phyloP scores from a whole-genome alignment of 306 rosid species.

The Bauhinia variegata region DNA sequence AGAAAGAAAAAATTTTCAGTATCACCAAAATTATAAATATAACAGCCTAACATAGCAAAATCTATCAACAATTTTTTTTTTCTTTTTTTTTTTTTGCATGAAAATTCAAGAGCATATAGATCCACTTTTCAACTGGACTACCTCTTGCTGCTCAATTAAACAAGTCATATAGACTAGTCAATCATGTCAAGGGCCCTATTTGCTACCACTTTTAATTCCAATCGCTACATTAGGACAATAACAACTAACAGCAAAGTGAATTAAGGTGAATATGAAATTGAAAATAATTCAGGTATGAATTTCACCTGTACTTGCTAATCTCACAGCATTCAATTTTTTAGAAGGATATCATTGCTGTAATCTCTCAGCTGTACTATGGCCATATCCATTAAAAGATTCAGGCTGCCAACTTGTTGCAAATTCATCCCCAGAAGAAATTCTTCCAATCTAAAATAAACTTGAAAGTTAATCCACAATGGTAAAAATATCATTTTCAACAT shows the following conservation, averaged over 20 bases:
- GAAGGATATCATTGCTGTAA: constrained; percentile 50
- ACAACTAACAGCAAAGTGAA: constrained; percentile 33
- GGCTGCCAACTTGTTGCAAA: constrained; percentile 66
- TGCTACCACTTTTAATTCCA: constrained; percentile 58
- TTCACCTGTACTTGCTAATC: constrained; percentile 61
- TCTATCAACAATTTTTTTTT: constrained; percentile 78
- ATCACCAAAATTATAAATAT: constrained; percentile 26
- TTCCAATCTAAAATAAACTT: constrained; percentile 42
- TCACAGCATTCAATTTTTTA: constrained; percentile 63
- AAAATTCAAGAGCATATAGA: constrained; percentile 83
- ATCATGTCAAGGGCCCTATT: constrained; percentile 71
- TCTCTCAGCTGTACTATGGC: constrained; percentile 88
- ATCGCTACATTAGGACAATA: constrained; percentile 45
- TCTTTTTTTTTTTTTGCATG: constrained; percentile 82
- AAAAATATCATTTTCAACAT: not conserved
- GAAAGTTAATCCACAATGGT: constrained; percentile 23
- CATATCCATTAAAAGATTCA: constrained; percentile 78
- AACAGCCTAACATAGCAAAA: constrained; percentile 60
- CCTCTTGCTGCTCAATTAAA: constrained; percentile 82
- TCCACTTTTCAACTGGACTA: constrained; percentile 87
- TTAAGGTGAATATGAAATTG: not conserved
- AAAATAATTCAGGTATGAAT: constrained; percentile 27
- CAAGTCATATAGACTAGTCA: constrained; percentile 72
- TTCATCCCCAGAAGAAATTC: constrained; percentile 63
- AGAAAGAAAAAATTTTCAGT: not conserved